A percentile compares a stretch with the other conserved stretches of the same genome.
phyloP scores from a whole-genome alignment of 116 monocot species.

The Zostera marina region DNA sequence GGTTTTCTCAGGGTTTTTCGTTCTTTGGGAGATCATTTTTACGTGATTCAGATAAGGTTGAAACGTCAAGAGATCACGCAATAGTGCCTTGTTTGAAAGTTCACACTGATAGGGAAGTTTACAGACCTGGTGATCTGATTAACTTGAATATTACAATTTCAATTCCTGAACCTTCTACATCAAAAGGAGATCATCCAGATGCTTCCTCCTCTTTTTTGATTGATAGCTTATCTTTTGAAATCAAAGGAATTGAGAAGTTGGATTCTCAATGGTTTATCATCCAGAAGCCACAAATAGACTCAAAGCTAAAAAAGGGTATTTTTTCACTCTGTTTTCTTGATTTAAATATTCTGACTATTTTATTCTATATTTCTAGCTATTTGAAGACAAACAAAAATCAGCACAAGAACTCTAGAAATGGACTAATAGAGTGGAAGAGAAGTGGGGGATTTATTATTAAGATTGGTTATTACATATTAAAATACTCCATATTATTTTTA shows the following conservation, averaged over 20 bases:
- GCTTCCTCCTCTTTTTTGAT: constrained; percentile 33
- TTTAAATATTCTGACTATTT: too few relatives aligned
- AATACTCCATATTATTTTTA: too few relatives aligned
- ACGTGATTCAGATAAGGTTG: constrained; percentile 22
- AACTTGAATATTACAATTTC: constrained; percentile 53
- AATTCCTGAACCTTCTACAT: constrained; percentile 4
- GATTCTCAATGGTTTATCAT: constrained; percentile 78
- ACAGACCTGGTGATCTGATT: constrained; percentile 85
- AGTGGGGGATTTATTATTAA: too few relatives aligned
- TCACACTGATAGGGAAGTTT: constrained; percentile 55
- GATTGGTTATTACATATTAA: too few relatives aligned
- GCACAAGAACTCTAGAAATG: too few relatives aligned
- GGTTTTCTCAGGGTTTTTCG: constrained; percentile 41
- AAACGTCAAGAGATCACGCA: background rate
- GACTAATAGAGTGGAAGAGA: too few relatives aligned
- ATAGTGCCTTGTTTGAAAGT: constrained; percentile 44
- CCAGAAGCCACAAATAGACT: constrained; percentile 46
- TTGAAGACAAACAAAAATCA: too few relatives aligned
- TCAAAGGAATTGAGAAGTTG: constrained; percentile 88
- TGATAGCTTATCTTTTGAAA: constrained; percentile 54
- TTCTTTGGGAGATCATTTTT: constrained; percentile 34
- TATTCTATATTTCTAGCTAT: too few relatives aligned
- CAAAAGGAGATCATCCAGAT: background rate
- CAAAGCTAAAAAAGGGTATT: constrained; percentile 70
- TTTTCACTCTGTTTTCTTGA: background rate